Evolutionary conservation across 2,329 filamentous ascomycete species (phyloP), one percentile per base, ranked within the genome.

Genomic region (Periglandula ipomoeae): DNA sequence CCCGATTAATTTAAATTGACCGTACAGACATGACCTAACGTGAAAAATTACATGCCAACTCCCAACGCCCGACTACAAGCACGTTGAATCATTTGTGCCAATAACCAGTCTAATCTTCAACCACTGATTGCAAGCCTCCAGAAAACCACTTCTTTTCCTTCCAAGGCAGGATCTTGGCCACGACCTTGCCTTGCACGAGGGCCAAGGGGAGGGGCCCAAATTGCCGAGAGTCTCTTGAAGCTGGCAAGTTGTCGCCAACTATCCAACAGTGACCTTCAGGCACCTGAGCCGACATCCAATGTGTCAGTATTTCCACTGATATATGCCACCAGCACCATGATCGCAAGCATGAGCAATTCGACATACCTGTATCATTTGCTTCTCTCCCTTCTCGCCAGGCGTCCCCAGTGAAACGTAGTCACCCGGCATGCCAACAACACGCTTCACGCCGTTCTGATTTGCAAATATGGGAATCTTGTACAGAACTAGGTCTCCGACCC

Each of bases 191-290:
- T 58, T 78, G 82, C 40, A 98, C 79, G 54, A 98, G 70, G 2
- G 81, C 91, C 61, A 98, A 70, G 1, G 93, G 93, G 24, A 98
- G 64, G 0, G 93, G 89, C 0, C 93, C 93, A 69, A 85, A 95
- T 37, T 82, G 73, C 53, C 93, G 81, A 39, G 89, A 96, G 70
- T 98, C 93, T 55, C 88, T 74, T 22, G 89, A 96, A 59, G 79
- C 85, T 3, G 81, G 75, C 52, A 95, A 62, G 65, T 97, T 97
- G 66, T 98, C 93, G 3, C 93, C 93, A 3, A 82, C 79, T 6
- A 96, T 72, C 81, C 89, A 97, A 59, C 89, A 94, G 71, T 98
- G 93, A 1, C 93, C 93, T 61, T 86, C 74, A 0, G 93, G 93
- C 15, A 98, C 81, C 87, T 94, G 59, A n/a, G 48, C n/a, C 6